These are phyloP conservation scores for Ogataea nonfermentans DNA, from an alignment of 805 yeast species.

Conservation along the genomic window DNA sequence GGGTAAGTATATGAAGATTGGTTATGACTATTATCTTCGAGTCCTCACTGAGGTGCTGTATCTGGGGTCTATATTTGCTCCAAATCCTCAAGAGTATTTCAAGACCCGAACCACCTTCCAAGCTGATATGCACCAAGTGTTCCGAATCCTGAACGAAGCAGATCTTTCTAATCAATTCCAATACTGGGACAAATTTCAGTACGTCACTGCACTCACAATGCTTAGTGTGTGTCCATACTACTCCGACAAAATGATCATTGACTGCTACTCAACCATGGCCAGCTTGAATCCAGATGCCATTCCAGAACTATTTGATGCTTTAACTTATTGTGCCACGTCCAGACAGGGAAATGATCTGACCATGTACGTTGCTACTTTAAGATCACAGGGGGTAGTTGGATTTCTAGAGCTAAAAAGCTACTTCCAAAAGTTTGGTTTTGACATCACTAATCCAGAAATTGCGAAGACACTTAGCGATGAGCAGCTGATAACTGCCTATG, in stretches of 20 bases:
- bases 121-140: constrained; percentile 23
- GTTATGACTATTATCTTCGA: constrained; percentile 51
- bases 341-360: constrained; percentile 47
- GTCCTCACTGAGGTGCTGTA: constrained; percentile 54
- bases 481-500: constrained; percentile 29
- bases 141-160: constrained; percentile 26
- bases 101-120: constrained; percentile 17
- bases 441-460: constrained; percentile 23
- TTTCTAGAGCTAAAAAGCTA: constrained; percentile 39
- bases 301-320: constrained; percentile 58
- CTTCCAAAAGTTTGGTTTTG: constrained; percentile 31
- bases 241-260: constrained; percentile 45
- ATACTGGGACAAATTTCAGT: constrained; percentile 26
- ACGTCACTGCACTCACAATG: constrained; percentile 34
- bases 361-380: constrained; percentile 42
- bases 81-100: constrained; percentile 23
- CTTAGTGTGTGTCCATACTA: constrained; percentile 51
- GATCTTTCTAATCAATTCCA: constrained; percentile 23
- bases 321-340: constrained; percentile 48
- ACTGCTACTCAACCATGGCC: constrained; percentile 43
- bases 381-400: constrained; percentile 53
- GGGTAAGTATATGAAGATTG: constrained; percentile 20
- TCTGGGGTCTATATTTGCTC: constrained; percentile 34
- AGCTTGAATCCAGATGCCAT: constrained; percentile 42
- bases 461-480: constrained; percentile 26